Evolutionary conservation across 257 asterid species (phyloP), one percentile per base, ranked within the genome.

Genomic region (Solanum lignicaule): DNA sequence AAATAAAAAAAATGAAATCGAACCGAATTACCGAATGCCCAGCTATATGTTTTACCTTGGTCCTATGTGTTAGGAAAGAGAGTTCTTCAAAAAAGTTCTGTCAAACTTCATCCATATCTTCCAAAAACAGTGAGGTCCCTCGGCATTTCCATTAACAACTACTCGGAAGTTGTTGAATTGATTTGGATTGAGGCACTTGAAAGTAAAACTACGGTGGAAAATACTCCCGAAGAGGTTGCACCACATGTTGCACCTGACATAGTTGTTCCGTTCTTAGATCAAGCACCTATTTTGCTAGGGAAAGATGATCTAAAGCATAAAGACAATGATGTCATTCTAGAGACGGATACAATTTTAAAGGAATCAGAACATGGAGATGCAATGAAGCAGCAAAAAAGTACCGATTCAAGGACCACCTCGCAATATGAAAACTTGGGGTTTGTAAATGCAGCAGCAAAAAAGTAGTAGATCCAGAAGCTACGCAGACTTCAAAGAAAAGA

Each of bases 11-110:
- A 36, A 36, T 7, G 39, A 36, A 36, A 36, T 36, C 9, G 3
- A 36, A 36, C 9, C 9, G 3, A 36, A 36, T 36, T 36, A 36
- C 39, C 39, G 2, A 36, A 7, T 36, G 39, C 9, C 39, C 39
- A 36, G 39, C 39, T 36, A 36, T 36, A 36, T 36, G 9, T 36
- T 36, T 36, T 36, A 32, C 76, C 88, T 65, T 6, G 31, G 39
- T 88, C 88, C 32, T 86, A 58, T 69, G 60, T 35, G 83, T 33
- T 86, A 84, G 90, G 78, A 20, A 87, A 88, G 84, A 14, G 14
- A 79, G 27, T 65, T 29, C 86, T 29, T 29, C 18, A 18, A 18
- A 62, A 48, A 27, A 65, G 88, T 81, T 76, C 35, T 58, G 76
- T 15, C 23, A 86, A 88, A 46, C 85, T 86, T 35, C 39, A 29